Base-by-base conservation (phyloP, 768 basidiomycete genomes). In the Gloeophyllum trabeum region DNA sequence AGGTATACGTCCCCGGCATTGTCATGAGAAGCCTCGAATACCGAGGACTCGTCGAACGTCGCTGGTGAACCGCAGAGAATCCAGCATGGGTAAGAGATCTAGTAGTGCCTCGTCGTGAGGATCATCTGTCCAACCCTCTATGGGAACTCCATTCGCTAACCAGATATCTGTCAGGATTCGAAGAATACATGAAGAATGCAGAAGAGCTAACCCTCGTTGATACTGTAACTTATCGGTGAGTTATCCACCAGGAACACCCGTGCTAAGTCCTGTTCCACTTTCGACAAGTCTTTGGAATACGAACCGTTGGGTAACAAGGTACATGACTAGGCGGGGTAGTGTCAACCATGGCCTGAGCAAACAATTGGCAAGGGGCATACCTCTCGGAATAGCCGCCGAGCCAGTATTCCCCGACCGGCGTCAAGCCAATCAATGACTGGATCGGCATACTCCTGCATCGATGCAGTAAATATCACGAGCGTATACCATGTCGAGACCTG, bases 401-500 rank as follows among this genome's bases (percentile, higher is more conserved):
- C 76, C 25, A 99, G 75, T 44, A 98, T 87, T 14, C 92, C 93
- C 35, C 90, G 76, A 3, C 92, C 90, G 42, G 83, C 90, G 57
- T 99, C 96, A 42, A 99, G 66, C 96, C 96, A 99, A 63, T 99
- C 96, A 51, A 99, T 99, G 22, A 99, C 93, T 0, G 96, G 96
- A 66, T 99, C 96, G 47, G 96, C 96, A 59, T 99, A 99, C 62
- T 99, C 96, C 55, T 92, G 86, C 88, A 99, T 90, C 6, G 94
- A 97, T 5, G 96, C 96, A 24, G 96, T 99, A 63, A 94, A 99
- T 48, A 99, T 91, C 41, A 99, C 92, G 46, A 99, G 75, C 1
- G 93, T 98, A 63, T 99, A 99, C 96, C 96, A 99, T 20, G 81
- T 72, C 23, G 96, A 93, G 30, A 97, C 94, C 93, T 98, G 52